Evolutionary conservation across 345 rosid genomes (phyloP).

Genomic region (Excoecaria agallocha): DNA sequence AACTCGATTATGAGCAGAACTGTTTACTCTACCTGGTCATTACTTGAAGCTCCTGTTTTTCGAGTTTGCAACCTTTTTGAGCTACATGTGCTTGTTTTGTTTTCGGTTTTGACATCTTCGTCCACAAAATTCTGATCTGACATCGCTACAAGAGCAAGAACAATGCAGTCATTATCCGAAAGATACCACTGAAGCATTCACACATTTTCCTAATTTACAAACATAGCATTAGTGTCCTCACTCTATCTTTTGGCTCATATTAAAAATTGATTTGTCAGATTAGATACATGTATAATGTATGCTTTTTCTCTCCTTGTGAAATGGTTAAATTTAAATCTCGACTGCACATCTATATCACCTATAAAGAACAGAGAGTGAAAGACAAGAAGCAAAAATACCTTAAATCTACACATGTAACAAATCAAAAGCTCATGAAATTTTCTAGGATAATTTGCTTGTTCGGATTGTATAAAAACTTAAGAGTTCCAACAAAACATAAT

Average conservation of each 20-base stretch:
- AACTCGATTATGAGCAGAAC: not conserved
- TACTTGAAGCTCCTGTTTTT: slow-evolving; percentile 19
- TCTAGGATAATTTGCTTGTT: not conserved
- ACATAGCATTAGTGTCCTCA: not conserved
- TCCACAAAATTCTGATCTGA: slow-evolving; percentile 86
- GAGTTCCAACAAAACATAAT: not conserved
- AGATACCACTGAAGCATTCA: not conserved
- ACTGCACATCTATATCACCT: not conserved
- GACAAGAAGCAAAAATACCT: not conserved
- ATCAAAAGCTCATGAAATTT: not conserved
- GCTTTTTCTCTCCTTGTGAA: not conserved
- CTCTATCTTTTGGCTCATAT: not conserved
- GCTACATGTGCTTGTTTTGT: slow-evolving; percentile 22
- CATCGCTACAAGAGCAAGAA: slow-evolving; percentile 50
- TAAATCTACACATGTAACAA: not conserved
- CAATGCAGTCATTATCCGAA: not conserved
- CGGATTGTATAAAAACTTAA: not conserved
- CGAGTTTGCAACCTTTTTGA: slow-evolving; percentile 40
- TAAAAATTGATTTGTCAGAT: not conserved
- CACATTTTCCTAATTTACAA: not conserved
- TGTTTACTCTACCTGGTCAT: slow-evolving; percentile 37
- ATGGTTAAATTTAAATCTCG: not conserved
- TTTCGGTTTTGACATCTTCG: slow-evolving; percentile 42
- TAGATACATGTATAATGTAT: too few species aligned
- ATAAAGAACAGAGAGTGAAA: not conserved